Evolutionary conservation across 2,329 filamentous ascomycete genomes (phyloP), one percentile per base, ranked within the genome.

Genomic region (Xylariaceae sp.): DNA sequence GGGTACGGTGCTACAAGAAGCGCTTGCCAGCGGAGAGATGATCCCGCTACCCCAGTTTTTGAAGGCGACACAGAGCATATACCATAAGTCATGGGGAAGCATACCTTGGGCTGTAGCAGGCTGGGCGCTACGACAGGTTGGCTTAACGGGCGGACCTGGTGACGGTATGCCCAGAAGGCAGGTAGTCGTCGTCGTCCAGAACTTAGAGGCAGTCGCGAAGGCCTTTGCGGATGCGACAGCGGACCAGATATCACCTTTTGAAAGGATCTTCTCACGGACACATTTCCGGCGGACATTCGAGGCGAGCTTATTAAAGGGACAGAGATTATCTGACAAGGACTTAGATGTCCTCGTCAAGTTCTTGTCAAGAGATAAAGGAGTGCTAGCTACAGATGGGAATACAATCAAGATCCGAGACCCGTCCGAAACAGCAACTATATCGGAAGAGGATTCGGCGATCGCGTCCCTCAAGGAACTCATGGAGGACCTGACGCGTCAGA

Each of bases 401-500:
- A 91, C 87, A 0, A 82, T 99, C 65, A 93, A 90, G 71, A 87
- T 98, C 72, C 88, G 85, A 66, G 74, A 75, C 0, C 71, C 82
- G 0, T 77, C 79, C 3, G 67, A 64, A 6, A 57, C 68, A 3
- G 57, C 69, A 1, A 65, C 67, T 0, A 88, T 98, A 62, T 90
- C 90, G 1, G 79, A 87, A 55, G 89, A 96, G 67, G 95, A 99
- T 75, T 78, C 80, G 4, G 89, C 91, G 1, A 91, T 97, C 61
- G 92, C 92, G 1, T 89, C 89, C 16, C 83, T 99, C 8, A 94
- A 93, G 68, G 86, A 90, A 23, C 81, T 96, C 9, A 88, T 92
- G 24, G 79, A 84, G 36, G 88, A 89, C 47, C 81, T 99, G 14
- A 87, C 89, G 60, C 83, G 87, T 17, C 86, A 96, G 59, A 88